Evolutionary conservation across 2,329 filamentous ascomycete genomes (phyloP), one percentile per base, ranked within the genome.

Genomic region (Hypoxylon sp.): DNA sequence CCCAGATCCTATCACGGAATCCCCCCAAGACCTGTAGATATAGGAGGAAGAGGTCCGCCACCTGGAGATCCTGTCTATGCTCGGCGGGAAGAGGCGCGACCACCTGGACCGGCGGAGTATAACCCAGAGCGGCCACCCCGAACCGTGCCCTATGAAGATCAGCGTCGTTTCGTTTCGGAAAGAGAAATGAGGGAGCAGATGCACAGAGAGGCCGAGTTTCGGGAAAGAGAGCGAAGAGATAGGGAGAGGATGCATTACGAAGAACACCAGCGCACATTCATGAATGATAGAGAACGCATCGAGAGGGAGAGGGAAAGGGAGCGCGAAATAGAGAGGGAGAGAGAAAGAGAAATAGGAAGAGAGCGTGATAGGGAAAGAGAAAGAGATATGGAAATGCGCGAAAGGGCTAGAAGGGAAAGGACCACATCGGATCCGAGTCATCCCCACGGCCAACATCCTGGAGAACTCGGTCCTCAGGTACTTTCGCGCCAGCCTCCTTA

Each of bases 61-160:
- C 75, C 78, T 22, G 73, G 77, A 60, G 68, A 76, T 58, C 85
- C 86, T 8, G 76, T 82, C 55, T 89, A 88, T 70, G 78, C 76
- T 8, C 82, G 85, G 42, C 81, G 85, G 49, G 87, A 89, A 25
- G 86, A 89, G 25, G 74, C 80, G 55, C 79, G 80, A 3, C 80
- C 66, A 6, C 64, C 70, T 44, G 80, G 71, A 57, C 80, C 75
- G 72, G 61, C 80, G 53, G 87, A 89, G 59, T 89, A 88, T 73
- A 86, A 86, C 66, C 82, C 83, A 0, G 87, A 89, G 50, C 82
- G 85, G 58, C 79, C 81, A 1, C 78, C 79, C 22, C 76, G 79
- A 11, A 79, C 81, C 2, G 73, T 83, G 13, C 83, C 86, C 53
- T 88, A 85, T 70, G 87, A 90, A 63, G 86, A 89, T 20, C 84